These are phyloP conservation scores for Actinidia arguta DNA, from an alignment of 179 eudicot genomes.

Conservation along the genomic window DNA sequence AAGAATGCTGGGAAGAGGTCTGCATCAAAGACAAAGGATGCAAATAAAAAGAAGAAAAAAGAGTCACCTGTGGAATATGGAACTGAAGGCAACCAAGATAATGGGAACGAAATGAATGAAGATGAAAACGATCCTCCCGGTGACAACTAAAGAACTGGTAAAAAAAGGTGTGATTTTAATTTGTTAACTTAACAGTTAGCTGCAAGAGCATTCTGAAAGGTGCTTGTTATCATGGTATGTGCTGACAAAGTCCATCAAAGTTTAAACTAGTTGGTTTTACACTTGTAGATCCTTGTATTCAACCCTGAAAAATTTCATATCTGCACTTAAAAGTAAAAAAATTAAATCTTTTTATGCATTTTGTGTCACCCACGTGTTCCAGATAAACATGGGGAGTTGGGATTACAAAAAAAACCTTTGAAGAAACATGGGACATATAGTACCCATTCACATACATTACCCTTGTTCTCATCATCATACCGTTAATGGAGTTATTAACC, in stretches of 20 bases:
- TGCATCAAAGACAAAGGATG: constrained; percentile 19
- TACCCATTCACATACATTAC: too few relatives aligned
- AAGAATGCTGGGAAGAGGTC: constrained; percentile 22
- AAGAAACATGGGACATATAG: too few relatives aligned
- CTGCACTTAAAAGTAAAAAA: too few relatives aligned
- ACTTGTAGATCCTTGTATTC: neutral
- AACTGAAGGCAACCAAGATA: constrained; percentile 9
- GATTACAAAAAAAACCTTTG: too few relatives aligned
- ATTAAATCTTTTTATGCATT: too few relatives aligned
- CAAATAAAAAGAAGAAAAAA: constrained; percentile 12
- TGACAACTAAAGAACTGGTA: neutral
- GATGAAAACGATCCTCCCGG: constrained; percentile 11
- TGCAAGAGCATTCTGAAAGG: neutral
- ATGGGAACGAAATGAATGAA: neutral
- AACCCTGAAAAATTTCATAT: neutral
- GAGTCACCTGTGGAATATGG: constrained; percentile 16
- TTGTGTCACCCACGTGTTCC: too few relatives aligned
- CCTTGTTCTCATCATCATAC: too few relatives aligned
- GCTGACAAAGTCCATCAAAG: neutral
- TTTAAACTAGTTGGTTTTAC: neutral
- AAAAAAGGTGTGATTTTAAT: neutral
- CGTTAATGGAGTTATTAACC: too few relatives aligned
- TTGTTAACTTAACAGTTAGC: neutral
- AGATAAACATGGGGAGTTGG: too few relatives aligned
- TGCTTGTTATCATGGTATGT: neutral